phyloP scores from a whole-genome alignment of 2,329 filamentous ascomycete genomes.

The Hypoxylon sp. region DNA sequence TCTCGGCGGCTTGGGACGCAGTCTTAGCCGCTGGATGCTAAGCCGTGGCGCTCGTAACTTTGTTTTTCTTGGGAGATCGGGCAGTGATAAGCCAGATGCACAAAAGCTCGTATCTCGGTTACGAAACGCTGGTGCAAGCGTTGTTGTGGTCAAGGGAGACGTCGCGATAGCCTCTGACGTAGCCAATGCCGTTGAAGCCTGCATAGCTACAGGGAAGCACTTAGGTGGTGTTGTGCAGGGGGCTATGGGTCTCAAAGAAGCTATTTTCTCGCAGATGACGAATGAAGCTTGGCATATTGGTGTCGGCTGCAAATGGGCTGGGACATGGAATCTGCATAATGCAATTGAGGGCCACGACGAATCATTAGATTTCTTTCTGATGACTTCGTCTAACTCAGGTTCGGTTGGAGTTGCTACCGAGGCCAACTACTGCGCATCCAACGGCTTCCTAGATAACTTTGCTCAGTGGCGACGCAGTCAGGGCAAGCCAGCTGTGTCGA shows the following conservation, averaged over 20 bases:
- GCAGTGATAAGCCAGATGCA: conserved; percentile 48
- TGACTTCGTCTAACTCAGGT: conserved; percentile 51
- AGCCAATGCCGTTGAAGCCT: conserved; percentile 37
- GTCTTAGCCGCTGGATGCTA: conserved; percentile 55
- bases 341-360: conserved; percentile 38
- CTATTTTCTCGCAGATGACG: conserved; percentile 49
- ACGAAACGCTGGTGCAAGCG: conserved; percentile 41
- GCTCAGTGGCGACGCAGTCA: conserved; percentile 47
- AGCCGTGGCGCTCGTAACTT: conserved; percentile 51
- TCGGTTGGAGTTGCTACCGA: conserved; percentile 54
- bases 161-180: conserved; percentile 36
- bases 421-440: conserved; percentile 57
- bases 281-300: conserved; percentile 48
- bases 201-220: not conserved
- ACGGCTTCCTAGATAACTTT: conserved; percentile 52
- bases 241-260: conserved; percentile 54
- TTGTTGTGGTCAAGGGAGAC: conserved; percentile 48
- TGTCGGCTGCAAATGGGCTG: conserved; percentile 46
- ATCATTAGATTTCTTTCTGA: conserved; percentile 54
- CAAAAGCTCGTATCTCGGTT: conserved; percentile 43
- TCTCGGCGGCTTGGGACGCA: conserved; percentile 55
- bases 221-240: conserved; percentile 49
- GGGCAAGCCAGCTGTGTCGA: conserved; percentile 48
- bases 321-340: conserved; percentile 48
- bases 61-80: conserved; percentile 54